A percentile compares a stretch with the other conserved stretches of the same genome.
These are phyloP conservation scores for Cyberlindnera japonica DNA, from an alignment of 805 yeast species.

Conservation along the genomic window DNA sequence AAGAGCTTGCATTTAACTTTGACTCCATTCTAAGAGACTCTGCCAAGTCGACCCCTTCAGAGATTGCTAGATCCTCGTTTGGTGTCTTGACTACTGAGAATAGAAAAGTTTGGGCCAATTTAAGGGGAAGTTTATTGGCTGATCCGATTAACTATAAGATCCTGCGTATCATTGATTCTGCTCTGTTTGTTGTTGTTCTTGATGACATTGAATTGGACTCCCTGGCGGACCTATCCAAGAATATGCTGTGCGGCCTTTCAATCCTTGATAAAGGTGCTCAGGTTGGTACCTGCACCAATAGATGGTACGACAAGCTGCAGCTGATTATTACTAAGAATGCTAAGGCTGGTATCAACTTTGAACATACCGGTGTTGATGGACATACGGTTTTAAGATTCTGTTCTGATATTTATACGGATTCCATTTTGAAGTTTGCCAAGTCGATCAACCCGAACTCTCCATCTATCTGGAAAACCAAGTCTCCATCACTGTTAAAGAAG, in stretches of 20 bases:
- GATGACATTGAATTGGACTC: slow-evolving; percentile 68
- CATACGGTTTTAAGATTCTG: slow-evolving; percentile 88
- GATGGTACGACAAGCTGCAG: slow-evolving; percentile 94
- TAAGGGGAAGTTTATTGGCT: slow-evolving; percentile 50
- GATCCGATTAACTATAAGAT: slow-evolving; percentile 64
- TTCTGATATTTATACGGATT: slow-evolving; percentile 87
- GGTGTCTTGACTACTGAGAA: slow-evolving; percentile 91
- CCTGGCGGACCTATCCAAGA: slow-evolving; percentile 67
- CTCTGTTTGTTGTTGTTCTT: slow-evolving; percentile 76
- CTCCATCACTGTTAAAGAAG: slow-evolving; percentile 44
- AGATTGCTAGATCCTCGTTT: slow-evolving; percentile 77
- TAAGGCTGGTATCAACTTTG: slow-evolving; percentile 90
- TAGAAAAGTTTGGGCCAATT: slow-evolving; percentile 80
- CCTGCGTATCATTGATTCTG: slow-evolving; percentile 70
- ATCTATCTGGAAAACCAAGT: slow-evolving; percentile 56
- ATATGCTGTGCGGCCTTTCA: slow-evolving; percentile 85
- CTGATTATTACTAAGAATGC: slow-evolving; percentile 84
- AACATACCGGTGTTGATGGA: slow-evolving; percentile 94
- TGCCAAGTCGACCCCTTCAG: slow-evolving; percentile 42
- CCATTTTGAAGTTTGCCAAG: slow-evolving; percentile 81
- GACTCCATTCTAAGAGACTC: slow-evolving; percentile 77
- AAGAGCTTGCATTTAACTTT: slow-evolving; percentile 70
- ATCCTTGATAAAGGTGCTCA: slow-evolving; percentile 80
- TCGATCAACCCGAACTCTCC: slow-evolving; percentile 71
- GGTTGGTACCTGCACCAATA: slow-evolving; percentile 88